phyloP scores from a whole-genome alignment of 1,284 basidiomycete genomes.

The Cryptococcus deneoformans region DNA sequence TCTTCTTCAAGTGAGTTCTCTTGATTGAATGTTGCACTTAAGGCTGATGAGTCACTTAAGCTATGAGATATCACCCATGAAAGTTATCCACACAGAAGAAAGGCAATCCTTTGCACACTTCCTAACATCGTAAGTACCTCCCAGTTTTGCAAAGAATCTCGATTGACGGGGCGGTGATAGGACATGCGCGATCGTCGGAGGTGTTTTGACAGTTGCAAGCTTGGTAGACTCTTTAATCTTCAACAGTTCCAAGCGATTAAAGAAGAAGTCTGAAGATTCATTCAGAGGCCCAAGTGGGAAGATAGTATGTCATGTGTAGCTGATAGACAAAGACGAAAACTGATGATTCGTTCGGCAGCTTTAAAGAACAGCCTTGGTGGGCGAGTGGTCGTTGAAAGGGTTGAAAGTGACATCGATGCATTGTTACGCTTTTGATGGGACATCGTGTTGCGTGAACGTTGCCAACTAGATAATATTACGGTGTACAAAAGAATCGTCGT shows the following conservation, averaged over 20 bases:
- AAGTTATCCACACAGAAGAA: slow-evolving; percentile 84
- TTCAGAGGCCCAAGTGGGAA: slow-evolving; percentile 45
- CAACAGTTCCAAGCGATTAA: slow-evolving; percentile 45
- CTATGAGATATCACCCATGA: slow-evolving; percentile 97
- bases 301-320: slow-evolving; percentile 34
- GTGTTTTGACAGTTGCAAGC: slow-evolving; percentile 91
- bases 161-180: slow-evolving; percentile 49
- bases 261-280: slow-evolving; percentile 29
- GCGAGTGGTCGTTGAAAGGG: not conserved
- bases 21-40: not conserved
- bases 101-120: slow-evolving; percentile 96
- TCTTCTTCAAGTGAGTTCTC: slow-evolving; percentile 70
- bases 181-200: slow-evolving; percentile 96
- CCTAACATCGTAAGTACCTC: slow-evolving; percentile 77
- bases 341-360: not conserved
- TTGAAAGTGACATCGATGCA: not conserved
- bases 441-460: no score
- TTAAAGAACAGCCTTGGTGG: not conserved
- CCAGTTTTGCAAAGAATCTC: not conserved
- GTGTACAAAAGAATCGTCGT: no score
- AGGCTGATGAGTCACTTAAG: slow-evolving; percentile 15
- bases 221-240: slow-evolving; percentile 89
- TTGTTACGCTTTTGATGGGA: not conserved
- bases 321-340: not conserved
- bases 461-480: no score